These are phyloP conservation scores for Psidium guajava DNA, from an alignment of 345 rosid species.

Conservation along the genomic window DNA sequence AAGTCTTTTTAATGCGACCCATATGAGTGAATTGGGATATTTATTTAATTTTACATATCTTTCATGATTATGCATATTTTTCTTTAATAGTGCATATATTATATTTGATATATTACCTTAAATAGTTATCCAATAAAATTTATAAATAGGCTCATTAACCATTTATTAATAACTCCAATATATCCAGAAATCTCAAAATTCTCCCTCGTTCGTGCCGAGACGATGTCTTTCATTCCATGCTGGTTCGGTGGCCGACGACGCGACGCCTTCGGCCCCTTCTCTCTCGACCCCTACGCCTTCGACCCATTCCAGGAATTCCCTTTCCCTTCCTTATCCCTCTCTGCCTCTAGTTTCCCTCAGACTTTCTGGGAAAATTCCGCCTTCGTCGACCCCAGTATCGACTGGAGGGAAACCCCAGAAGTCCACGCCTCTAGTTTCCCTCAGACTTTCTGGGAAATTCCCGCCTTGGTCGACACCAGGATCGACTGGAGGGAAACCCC, in stretches of 20 bases:
- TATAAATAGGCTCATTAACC: too few relatives aligned
- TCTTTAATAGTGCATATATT: too few relatives aligned
- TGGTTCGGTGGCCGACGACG: constrained; percentile 4
- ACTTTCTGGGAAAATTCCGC: background rate
- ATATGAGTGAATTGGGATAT: too few relatives aligned
- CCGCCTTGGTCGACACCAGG: background rate
- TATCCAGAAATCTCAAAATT: too few relatives aligned
- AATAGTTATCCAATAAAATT: too few relatives aligned
- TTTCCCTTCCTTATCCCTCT: background rate
- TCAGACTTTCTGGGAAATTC: background rate
- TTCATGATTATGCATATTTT: too few relatives aligned
- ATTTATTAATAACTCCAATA: too few relatives aligned
- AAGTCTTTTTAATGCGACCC: too few relatives aligned
- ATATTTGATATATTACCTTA: too few relatives aligned
- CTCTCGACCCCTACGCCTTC: constrained; percentile 13
- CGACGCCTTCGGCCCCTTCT: constrained; percentile 15
- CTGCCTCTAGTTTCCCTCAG: background rate
- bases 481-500: constrained; percentile 19
- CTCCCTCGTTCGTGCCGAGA: background rate
- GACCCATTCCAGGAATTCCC: constrained; percentile 7
- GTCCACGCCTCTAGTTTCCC: constrained; percentile 1
- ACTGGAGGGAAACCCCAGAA: constrained; percentile 17
- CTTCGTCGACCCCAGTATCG: constrained; percentile 1
- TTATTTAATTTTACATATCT: too few relatives aligned
- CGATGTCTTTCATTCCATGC: constrained; percentile 13